These are phyloP conservation scores for Brassica juncea DNA, from an alignment of 345 rosid genomes.

Conservation along the genomic window DNA sequence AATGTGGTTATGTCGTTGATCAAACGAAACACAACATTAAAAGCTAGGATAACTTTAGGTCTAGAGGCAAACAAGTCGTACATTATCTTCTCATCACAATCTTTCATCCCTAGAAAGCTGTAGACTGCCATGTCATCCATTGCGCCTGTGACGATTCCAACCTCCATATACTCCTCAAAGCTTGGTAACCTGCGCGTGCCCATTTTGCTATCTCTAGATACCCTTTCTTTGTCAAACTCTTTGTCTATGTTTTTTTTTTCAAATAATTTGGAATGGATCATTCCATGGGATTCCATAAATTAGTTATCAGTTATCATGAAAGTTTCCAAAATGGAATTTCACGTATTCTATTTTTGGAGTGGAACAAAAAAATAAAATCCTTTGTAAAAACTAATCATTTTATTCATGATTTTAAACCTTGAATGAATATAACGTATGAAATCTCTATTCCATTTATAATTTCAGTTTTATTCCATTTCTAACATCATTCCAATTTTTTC, in stretches of 20 bases:
- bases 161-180: slow-evolving; percentile 30
- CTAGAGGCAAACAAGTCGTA: slow-evolving; percentile 1
- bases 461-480: too few relatives aligned
- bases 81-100: neutral
- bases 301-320: too few relatives aligned
- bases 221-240: neutral
- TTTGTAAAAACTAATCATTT: too few relatives aligned
- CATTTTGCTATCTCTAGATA: neutral
- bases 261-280: too few relatives aligned
- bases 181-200: slow-evolving; percentile 13
- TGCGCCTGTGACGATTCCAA: neutral
- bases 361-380: too few relatives aligned
- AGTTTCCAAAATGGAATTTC: too few relatives aligned
- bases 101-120: slow-evolving; percentile 9
- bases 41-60: slow-evolving; percentile 4
- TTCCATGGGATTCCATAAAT: too few relatives aligned
- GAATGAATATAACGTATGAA: too few relatives aligned
- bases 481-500: too few relatives aligned
- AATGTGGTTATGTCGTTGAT: neutral
- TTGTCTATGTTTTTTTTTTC: neutral
- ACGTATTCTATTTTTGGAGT: too few relatives aligned
- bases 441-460: too few relatives aligned
- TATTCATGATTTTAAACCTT: too few relatives aligned
- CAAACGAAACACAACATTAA: neutral
- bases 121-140: neutral